Conservation (phyloP, 1,139 yeast genomes). For the Taphrina populina region DNA sequence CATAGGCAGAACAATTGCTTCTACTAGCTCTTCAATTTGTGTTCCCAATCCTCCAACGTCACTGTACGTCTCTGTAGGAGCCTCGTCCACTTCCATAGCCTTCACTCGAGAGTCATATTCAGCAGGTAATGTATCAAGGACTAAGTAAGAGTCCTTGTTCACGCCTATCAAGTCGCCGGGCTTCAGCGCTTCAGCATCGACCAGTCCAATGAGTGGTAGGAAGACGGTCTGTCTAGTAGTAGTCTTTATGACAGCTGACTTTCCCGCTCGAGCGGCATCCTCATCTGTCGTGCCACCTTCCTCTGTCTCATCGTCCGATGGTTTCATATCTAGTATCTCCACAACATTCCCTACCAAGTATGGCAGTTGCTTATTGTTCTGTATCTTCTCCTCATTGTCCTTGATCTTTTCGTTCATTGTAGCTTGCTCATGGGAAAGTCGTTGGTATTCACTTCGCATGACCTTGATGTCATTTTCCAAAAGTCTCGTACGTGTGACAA, state of each 20-base stretch:
- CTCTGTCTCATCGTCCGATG: slow-evolving; percentile 79
- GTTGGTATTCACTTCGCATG: slow-evolving; percentile 86
- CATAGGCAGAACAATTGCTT: slow-evolving; percentile 98
- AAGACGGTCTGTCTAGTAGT: slow-evolving; percentile 97
- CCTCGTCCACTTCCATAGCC: slow-evolving; percentile 99
- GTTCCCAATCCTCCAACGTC: slow-evolving; percentile 98
- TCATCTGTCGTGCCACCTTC: slow-evolving; percentile 95
- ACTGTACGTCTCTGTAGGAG: slow-evolving; percentile 93
- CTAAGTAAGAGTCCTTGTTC: slow-evolving; percentile 90
- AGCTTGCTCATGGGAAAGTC: slow-evolving; percentile 86
- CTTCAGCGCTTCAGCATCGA: slow-evolving; percentile 79
- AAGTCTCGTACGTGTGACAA: slow-evolving; percentile 78
- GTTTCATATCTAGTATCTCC: slow-evolving; percentile 83
- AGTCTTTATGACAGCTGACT: slow-evolving; percentile 95
- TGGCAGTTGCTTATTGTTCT: slow-evolving; percentile 92
- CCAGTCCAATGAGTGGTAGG: slow-evolving; percentile 91
- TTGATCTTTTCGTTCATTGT: slow-evolving; percentile 92
- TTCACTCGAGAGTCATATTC: slow-evolving; percentile 97
- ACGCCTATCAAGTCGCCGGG: slow-evolving; percentile 98
- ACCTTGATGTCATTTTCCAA: slow-evolving; percentile 91
- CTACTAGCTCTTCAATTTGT: slow-evolving; percentile 95
- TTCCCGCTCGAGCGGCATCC: slow-evolving; percentile 90
- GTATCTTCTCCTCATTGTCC: slow-evolving; percentile 94
- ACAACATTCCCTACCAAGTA: slow-evolving; percentile 97
- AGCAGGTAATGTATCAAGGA: slow-evolving; percentile 90